These are phyloP conservation scores for Macrocystidia cucumis DNA, from an alignment of 1,284 basidiomycete genomes.

Conservation along the genomic window DNA sequence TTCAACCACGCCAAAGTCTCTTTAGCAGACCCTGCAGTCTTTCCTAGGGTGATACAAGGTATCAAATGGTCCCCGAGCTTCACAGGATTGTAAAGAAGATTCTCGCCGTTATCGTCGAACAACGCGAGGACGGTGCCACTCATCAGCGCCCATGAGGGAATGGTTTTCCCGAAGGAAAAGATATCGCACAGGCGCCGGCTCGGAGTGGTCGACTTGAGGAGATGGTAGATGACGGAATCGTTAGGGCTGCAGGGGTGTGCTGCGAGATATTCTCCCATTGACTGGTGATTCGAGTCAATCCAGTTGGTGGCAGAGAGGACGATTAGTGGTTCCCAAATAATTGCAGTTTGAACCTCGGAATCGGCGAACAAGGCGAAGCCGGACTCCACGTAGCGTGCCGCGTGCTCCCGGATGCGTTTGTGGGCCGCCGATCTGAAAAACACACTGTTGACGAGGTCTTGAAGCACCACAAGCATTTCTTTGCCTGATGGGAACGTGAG, in stretches of 20 bases:
- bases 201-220: slow-evolving; percentile 21
- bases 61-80: slow-evolving; percentile 18
- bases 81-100: slow-evolving; percentile 18
- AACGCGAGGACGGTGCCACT: slow-evolving; percentile 26
- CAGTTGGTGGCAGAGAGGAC: slow-evolving; percentile 27
- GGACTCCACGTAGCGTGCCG: slow-evolving; percentile 30
- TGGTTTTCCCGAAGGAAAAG: slow-evolving; percentile 22
- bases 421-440: no score
- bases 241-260: slow-evolving; percentile 24
- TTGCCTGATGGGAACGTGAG: no score
- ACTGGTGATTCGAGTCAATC: slow-evolving; percentile 23
- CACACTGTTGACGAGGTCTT: no score
- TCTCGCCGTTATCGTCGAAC: slow-evolving; percentile 13
- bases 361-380: slow-evolving; percentile 31
- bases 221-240: slow-evolving; percentile 32
- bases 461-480: no score
- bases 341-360: slow-evolving; percentile 23
- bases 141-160: slow-evolving; percentile 24
- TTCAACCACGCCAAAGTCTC: slow-evolving; percentile 23
- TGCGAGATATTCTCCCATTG: slow-evolving; percentile 26
- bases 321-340: slow-evolving; percentile 30
- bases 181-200: slow-evolving; percentile 23
- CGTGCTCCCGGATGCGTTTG: no score
- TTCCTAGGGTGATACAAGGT: slow-evolving; percentile 25
- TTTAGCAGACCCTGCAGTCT: slow-evolving; percentile 23